Conservation (phyloP, 305 asterid genomes). For the Rubia peregrina region DNA sequence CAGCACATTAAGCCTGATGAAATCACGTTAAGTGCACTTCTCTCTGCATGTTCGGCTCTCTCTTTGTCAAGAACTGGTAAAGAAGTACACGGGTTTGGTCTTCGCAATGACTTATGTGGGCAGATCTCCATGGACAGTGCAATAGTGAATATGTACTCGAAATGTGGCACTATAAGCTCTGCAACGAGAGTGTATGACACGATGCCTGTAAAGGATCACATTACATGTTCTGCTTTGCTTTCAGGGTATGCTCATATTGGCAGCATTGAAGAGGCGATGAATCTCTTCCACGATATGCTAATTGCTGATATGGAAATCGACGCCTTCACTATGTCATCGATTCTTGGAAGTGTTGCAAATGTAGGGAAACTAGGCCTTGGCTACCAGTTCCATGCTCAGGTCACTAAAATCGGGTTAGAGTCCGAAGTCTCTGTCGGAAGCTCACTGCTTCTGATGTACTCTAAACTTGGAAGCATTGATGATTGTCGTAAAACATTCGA, state of each 20-base stretch:
- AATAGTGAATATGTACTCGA: conserved; percentile 74
- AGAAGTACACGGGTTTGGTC: conserved; percentile 54
- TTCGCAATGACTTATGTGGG: conserved; percentile 31
- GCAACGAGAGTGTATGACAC: conserved; percentile 46
- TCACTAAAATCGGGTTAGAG: conserved; percentile 54
- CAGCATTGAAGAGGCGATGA: conserved; percentile 38
- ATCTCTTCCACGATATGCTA: conserved; percentile 44
- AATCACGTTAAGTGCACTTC: conserved; percentile 41
- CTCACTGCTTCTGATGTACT: conserved; percentile 67
- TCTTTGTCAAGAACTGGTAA: conserved; percentile 45
- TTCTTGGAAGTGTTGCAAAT: conserved; percentile 34
- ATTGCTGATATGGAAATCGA: conserved; percentile 29
- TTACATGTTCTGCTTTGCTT: conserved; percentile 53
- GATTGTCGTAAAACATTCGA: conserved; percentile 47
- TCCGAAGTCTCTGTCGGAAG: conserved; percentile 55
- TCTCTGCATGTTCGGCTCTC: conserved; percentile 59
- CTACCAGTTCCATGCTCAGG: conserved; percentile 42
- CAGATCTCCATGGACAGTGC: conserved; percentile 26
- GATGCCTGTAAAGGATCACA: conserved; percentile 45
- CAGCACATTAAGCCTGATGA: conserved; percentile 38
- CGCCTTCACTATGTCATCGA: conserved; percentile 56
- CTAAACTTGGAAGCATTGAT: conserved; percentile 49
- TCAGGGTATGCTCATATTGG: conserved; percentile 62
- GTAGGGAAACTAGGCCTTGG: conserved; percentile 33
- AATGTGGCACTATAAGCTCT: conserved; percentile 50